A percentile compares a stretch with the other conserved stretches of the same genome.
Conservation (phyloP, 1,139 yeast genomes). For the Entelexis paramagnoliae region DNA sequence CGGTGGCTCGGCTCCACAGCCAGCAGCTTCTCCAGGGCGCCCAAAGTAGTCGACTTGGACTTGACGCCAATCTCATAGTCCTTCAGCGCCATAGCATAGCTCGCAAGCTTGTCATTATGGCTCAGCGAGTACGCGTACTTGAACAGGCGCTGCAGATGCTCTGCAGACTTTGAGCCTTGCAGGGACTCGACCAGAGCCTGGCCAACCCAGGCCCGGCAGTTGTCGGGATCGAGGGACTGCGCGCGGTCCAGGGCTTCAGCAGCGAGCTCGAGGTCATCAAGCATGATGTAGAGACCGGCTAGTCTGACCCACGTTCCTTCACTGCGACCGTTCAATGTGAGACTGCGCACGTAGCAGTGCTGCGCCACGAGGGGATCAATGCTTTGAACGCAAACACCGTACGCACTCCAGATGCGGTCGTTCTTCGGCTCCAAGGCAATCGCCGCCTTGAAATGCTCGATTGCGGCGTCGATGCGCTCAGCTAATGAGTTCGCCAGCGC, state of each 20-base stretch:
- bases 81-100: slow-evolving; percentile 17
- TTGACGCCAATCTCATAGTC: slow-evolving; percentile 8
- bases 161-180: slow-evolving; percentile 4
- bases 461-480: slow-evolving; percentile 40
- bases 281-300: slow-evolving; percentile 58
- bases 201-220: slow-evolving; percentile 76
- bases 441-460: slow-evolving; percentile 51
- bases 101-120: slow-evolving; percentile 12
- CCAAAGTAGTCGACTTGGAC: slow-evolving; percentile 14
- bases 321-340: slow-evolving; percentile 58
- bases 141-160: slow-evolving; percentile 26
- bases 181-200: slow-evolving; percentile 45
- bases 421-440: slow-evolving; percentile 61
- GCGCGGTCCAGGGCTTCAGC: slow-evolving; percentile 62
- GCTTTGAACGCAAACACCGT: slow-evolving; percentile 61
- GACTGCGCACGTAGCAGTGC: slow-evolving; percentile 82
- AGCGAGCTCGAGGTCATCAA: slow-evolving; percentile 55
- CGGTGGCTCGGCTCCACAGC: slow-evolving; percentile 55
- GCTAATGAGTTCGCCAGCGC: slow-evolving; percentile 9
- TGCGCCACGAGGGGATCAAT: slow-evolving; percentile 67
- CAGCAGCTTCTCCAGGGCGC: slow-evolving; percentile 62
- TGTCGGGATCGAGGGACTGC: slow-evolving; percentile 73
- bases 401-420: slow-evolving; percentile 66
- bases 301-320: slow-evolving; percentile 69
- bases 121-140: slow-evolving; percentile 17